Evolutionary conservation across 345 rosid genomes (phyloP).

Genomic region (Pelargonium nanum): DNA sequence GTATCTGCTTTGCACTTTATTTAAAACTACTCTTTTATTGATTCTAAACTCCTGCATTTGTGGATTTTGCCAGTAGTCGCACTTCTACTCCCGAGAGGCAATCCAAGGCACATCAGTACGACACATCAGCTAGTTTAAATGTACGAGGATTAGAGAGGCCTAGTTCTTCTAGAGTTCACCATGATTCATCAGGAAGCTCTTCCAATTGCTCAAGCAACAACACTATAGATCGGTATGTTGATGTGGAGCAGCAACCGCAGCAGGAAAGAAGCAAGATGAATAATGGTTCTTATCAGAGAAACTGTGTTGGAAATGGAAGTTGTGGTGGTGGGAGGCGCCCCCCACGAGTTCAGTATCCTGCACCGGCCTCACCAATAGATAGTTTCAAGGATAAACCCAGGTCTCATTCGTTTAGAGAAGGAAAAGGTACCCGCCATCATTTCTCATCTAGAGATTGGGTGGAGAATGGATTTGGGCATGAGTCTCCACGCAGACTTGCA

Average conservation of each 20-base stretch:
- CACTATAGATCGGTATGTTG: slow-evolving; percentile 88
- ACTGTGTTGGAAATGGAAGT: slow-evolving; percentile 28
- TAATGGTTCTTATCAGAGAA: slow-evolving; percentile 32
- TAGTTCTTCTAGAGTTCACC: slow-evolving; percentile 28
- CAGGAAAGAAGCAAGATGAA: slow-evolving; percentile 42
- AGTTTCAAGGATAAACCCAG: slow-evolving; percentile 33
- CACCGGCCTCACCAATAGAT: slow-evolving; percentile 60
- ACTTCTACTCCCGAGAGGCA: slow-evolving; percentile 46
- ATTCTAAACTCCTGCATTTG: background rate
- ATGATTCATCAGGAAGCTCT: slow-evolving; percentile 59
- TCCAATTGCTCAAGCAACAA: slow-evolving; percentile 57
- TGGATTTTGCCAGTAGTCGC: slow-evolving; percentile 21
- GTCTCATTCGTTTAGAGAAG: slow-evolving; percentile 70
- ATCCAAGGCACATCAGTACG: slow-evolving; percentile 38
- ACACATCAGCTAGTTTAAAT: slow-evolving; percentile 20
- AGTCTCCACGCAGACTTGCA: slow-evolving; percentile 76
- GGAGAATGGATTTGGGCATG: slow-evolving; percentile 54
- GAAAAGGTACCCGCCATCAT: slow-evolving; percentile 34
- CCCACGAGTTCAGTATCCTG: slow-evolving; percentile 49
- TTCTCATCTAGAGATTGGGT: slow-evolving; percentile 48
- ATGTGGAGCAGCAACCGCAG: slow-evolving; percentile 80
- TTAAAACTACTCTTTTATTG: background rate
- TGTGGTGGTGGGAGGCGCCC: slow-evolving; percentile 46
- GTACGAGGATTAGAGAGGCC: slow-evolving; percentile 23
- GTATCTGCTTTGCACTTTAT: background rate